phyloP scores from a whole-genome alignment of 176 grass and related monocot genomes.

The Oryza punctata region DNA sequence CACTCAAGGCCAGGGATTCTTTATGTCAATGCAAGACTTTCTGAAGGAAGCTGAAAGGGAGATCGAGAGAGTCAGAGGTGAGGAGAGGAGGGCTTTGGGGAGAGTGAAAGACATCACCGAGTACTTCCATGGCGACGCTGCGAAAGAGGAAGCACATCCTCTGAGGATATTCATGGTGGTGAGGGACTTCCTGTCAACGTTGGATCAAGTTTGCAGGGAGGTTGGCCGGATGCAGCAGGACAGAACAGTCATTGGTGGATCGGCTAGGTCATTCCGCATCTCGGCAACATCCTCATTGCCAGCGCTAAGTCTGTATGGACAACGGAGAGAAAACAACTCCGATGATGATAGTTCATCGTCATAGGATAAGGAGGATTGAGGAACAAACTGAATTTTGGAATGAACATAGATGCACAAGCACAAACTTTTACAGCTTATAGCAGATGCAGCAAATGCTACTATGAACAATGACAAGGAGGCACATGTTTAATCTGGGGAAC shows the following conservation, averaged over 20 bases:
- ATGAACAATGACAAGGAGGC: slow-evolving; percentile 18
- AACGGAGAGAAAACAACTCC: slow-evolving; percentile 51
- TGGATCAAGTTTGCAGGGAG: slow-evolving; percentile 96
- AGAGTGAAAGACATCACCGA: slow-evolving; percentile 86
- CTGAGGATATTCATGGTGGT: slow-evolving; percentile 99
- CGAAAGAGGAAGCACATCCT: slow-evolving; percentile 84
- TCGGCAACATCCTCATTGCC: slow-evolving; percentile 64
- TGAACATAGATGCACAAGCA: slow-evolving; percentile 12
- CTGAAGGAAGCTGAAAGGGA: slow-evolving; percentile 71
- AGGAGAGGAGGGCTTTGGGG: slow-evolving; percentile 68
- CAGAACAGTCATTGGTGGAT: slow-evolving; percentile 73
- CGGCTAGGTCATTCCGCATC: slow-evolving; percentile 79
- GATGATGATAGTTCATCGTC: slow-evolving; percentile 81
- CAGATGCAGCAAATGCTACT: slow-evolving; percentile 27
- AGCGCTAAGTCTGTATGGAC: slow-evolving; percentile 53
- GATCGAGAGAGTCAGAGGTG: slow-evolving; percentile 61
- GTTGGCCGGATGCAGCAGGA: slow-evolving; percentile 89
- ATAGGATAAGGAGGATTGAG: slow-evolving; percentile 33
- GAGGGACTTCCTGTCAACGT: slow-evolving; percentile 78
- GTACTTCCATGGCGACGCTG: slow-evolving; percentile 81
- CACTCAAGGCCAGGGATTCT: slow-evolving; percentile 75
- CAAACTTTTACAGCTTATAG: slow-evolving; percentile 5
- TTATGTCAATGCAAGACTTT: slow-evolving; percentile 76
- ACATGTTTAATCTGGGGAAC: slow-evolving; percentile 14
- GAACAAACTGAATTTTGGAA: slow-evolving; percentile 33